phyloP scores from a whole-genome alignment of 2,329 filamentous ascomycete species.

The Dactylellina haptotyla region DNA sequence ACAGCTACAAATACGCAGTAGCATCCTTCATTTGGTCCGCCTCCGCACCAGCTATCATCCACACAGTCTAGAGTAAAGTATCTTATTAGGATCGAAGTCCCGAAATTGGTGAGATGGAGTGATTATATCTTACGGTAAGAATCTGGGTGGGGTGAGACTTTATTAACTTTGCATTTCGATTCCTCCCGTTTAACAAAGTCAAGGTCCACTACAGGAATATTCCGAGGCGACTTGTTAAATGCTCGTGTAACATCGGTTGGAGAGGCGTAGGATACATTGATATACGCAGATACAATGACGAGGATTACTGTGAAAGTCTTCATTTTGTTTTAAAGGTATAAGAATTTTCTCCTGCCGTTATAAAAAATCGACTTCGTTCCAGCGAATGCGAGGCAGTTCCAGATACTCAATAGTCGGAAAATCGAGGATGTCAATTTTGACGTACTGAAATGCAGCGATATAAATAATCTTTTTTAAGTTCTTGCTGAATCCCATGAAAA shows the following conservation, averaged over 20 bases:
- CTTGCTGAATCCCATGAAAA: too few species aligned
- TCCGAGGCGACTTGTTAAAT: background rate
- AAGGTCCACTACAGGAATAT: background rate
- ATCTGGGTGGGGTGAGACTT: background rate
- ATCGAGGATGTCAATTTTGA: too few species aligned
- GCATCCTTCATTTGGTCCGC: background rate
- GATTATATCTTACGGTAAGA: background rate
- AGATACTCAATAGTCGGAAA: too few species aligned
- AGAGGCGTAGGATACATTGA: background rate
- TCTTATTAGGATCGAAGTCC: background rate
- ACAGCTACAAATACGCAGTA: background rate
- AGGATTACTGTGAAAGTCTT: background rate
- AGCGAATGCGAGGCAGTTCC: too few species aligned
- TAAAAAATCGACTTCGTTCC: too few species aligned
- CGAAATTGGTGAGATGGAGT: background rate
- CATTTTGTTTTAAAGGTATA: background rate
- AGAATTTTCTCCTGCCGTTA: too few species aligned
- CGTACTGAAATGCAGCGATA: too few species aligned
- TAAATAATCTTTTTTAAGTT: too few species aligned
- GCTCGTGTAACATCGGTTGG: background rate
- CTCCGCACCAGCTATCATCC: slow-evolving; percentile 1
- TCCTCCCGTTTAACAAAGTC: background rate
- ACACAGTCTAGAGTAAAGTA: background rate
- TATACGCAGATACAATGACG: background rate
- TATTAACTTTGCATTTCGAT: background rate